phyloP scores from a whole-genome alignment of 768 basidiomycete genomes.

The Rhodotorula taiwanensis region DNA sequence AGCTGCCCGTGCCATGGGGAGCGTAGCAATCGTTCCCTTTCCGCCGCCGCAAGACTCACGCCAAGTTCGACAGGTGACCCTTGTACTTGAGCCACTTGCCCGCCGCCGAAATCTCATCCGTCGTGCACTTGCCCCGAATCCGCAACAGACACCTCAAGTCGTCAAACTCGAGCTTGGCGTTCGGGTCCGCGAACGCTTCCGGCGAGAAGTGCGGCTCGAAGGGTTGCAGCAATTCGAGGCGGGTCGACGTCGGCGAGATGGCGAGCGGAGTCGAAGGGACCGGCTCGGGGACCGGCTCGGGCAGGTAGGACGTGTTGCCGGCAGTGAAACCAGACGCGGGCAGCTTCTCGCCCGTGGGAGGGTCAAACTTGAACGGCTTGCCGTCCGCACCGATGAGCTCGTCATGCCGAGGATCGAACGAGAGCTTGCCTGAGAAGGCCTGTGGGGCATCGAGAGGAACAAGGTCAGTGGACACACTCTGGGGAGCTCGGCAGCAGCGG shows the following conservation, averaged over 20 bases:
- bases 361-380: constrained; percentile 68
- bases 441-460: constrained; percentile 47
- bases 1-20: no score
- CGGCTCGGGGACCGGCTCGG: constrained; percentile 64
- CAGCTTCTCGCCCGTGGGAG: constrained; percentile 77
- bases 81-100: constrained; percentile 99
- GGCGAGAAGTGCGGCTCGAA: constrained; percentile 68
- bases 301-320: constrained; percentile 62
- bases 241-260: constrained; percentile 69
- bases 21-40: no score
- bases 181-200: constrained; percentile 38
- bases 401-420: constrained; percentile 89
- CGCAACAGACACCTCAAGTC: constrained; percentile 76
- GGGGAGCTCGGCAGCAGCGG: background rate
- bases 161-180: constrained; percentile 63
- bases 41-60: constrained; percentile 19
- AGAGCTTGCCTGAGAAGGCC: constrained; percentile 87
- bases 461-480: background rate
- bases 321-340: constrained; percentile 73
- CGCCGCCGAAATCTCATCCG: constrained; percentile 96
- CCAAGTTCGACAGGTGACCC: constrained; percentile 46
- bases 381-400: constrained; percentile 62
- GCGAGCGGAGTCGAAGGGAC: constrained; percentile 67
- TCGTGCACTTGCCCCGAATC: constrained; percentile 97
- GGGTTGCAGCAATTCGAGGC: constrained; percentile 78